Base-by-base conservation (phyloP, 805 yeast species). In the Priceomyces medius region DNA sequence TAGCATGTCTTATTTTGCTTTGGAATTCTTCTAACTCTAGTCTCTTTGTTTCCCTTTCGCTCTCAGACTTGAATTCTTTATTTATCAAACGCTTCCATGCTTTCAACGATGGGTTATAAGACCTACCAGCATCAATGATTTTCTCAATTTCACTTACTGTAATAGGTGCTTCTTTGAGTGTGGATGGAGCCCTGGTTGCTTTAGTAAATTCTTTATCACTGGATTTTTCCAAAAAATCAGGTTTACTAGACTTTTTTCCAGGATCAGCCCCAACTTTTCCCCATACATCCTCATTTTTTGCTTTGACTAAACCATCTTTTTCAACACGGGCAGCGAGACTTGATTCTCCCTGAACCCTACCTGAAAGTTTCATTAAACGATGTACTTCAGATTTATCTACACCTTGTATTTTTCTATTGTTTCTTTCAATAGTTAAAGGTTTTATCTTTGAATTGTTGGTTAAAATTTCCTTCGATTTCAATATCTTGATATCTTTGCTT, bases 51-150 rank as follows among this genome's bases (percentile, higher is more conserved):
- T 88, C 97, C 42, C 73, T 76, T 37, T 77, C 72, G 54, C 80
- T 78, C 55, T 88, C 95, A 41, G 72, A 69, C 39, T 59, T 73
- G 51, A 74, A 83, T 63, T 89, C 97, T 40, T 72, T 68, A 40
- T 77, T 68, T 39, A 93, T 77, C 51, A 90, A 73, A 14, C 62
- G 64, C 52, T 80, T 80, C 99, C 99, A 93, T 20, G 85, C 79
- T 42, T 83, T 85, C 48, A 82, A 70, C 9, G 91, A 76, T 19
- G 99, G 99, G 58, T 93, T 93, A 58, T 88, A 93, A 2, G 98
- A 90, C 60, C 85, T 86, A 41, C 98, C 98, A 2, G 83, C 93
- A 53, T 83, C 83, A 9, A 96, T 89, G 3, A 81, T 31, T 31
- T 55, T 53, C 7, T 56, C 52, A 10, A 49, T 53, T n/a, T 73